Evolutionary conservation across 257 asterid species (phyloP).

Genomic region (Ocimum tenuiflorum): DNA sequence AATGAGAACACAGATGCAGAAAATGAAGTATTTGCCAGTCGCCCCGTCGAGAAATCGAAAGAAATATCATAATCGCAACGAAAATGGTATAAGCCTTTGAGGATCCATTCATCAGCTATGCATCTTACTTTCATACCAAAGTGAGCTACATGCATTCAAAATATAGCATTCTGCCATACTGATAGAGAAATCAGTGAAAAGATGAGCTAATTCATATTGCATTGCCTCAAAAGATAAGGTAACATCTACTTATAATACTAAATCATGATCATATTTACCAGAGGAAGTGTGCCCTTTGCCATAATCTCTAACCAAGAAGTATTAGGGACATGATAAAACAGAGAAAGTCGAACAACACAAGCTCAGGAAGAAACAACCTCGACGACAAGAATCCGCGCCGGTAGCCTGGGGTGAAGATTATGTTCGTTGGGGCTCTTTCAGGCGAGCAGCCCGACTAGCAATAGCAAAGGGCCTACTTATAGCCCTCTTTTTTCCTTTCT

Average conservation of each 20-base stretch:
- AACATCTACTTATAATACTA: no score
- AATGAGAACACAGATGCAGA: no score
- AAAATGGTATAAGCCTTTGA: background rate
- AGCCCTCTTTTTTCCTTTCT: no score
- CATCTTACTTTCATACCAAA: background rate
- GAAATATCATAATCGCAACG: background rate
- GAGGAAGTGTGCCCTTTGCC: constrained; percentile 81
- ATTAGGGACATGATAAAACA: constrained; percentile 65
- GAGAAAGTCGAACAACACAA: constrained; percentile 63
- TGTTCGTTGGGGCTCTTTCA: no score
- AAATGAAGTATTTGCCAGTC: background rate
- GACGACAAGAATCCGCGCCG: constrained; percentile 98
- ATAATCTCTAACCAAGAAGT: constrained; percentile 80
- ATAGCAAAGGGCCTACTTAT: no score
- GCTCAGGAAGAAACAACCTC: constrained; percentile 80
- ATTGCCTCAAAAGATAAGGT: constrained; percentile 10
- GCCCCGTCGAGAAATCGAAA: background rate
- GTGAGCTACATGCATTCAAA: background rate
- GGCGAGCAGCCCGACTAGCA: no score
- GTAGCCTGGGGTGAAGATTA: no score
- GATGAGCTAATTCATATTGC: constrained; percentile 13
- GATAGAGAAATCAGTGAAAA: background rate
- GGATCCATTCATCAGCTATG: background rate
- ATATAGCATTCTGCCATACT: no score
- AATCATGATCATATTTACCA: constrained; percentile 70